Evolutionary conservation across 306 rosid species (phyloP).

Genomic region (Malus orientalis): DNA sequence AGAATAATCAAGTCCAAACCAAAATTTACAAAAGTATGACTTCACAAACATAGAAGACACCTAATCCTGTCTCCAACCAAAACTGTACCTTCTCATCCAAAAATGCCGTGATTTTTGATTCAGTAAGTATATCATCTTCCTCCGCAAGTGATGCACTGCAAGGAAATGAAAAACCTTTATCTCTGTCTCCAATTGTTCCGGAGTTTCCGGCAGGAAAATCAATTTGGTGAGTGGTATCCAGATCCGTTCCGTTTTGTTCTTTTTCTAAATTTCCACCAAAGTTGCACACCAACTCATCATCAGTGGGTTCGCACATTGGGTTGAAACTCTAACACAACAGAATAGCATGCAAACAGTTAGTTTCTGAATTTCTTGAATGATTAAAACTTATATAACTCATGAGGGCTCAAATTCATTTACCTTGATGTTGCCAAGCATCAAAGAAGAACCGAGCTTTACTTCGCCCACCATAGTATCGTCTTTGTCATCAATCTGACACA

Average conservation of each 20-base stretch:
- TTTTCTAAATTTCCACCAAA: slow-evolving; percentile 46
- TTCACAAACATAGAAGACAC: not conserved
- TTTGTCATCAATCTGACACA: slow-evolving; percentile 73
- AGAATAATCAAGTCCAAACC: slow-evolving; percentile 10
- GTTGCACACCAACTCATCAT: slow-evolving; percentile 69
- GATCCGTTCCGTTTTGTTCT: slow-evolving; percentile 32
- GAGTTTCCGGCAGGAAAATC: slow-evolving; percentile 31
- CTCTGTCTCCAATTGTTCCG: slow-evolving; percentile 34
- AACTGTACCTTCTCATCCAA: slow-evolving; percentile 86
- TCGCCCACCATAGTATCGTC: slow-evolving; percentile 39
- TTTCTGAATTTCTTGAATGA: slow-evolving; percentile 7
- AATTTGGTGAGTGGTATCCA: slow-evolving; percentile 24
- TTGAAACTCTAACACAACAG: slow-evolving; percentile 61
- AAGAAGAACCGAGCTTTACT: slow-evolving; percentile 38
- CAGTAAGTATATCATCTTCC: slow-evolving; percentile 93
- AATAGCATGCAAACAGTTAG: slow-evolving; percentile 3
- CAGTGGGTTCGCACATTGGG: slow-evolving; percentile 85
- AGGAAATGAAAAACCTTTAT: slow-evolving; percentile 59
- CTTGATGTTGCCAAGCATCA: slow-evolving; percentile 47
- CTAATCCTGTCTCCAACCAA: slow-evolving; percentile 3
- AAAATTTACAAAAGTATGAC: not conserved
- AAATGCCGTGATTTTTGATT: slow-evolving; percentile 81
- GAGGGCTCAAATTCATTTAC: slow-evolving; percentile 27
- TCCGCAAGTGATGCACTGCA: slow-evolving; percentile 64
- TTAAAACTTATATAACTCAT: slow-evolving; percentile 8